Evolutionary conservation across 164 flowering plant genomes (phyloP), one percentile per base, ranked within the genome.

Genomic region (Malania oleifera): DNA sequence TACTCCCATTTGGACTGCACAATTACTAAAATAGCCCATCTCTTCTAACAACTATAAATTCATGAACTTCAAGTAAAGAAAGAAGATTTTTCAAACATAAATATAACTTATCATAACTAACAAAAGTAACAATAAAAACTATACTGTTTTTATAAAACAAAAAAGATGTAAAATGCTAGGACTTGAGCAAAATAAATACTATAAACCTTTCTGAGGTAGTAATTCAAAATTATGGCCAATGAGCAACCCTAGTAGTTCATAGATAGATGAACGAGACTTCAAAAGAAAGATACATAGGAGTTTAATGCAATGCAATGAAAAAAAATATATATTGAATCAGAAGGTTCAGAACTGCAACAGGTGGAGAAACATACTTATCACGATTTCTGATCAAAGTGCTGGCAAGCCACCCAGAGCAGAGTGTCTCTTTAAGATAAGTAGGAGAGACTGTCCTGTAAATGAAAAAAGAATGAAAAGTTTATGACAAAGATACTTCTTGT

Each of bases 381-480:
- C 73, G 82, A 67, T 77, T 62, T 53, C 54, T 70, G 18, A 83
- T 67, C 64, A 83, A 64, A 3, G 78, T 67, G 52, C 82, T 75
- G 13, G 82, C 62, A 59, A 83, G 82, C 89, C 89, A 83, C 43
- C 89, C 89, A 41, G 86, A 79, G 70, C 74, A 64, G 12, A 83
- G 78, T 46, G 89, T 83, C 59, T 83, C 86, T 66, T 76, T 72
- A 8, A 75, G 75, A 71, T 83, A 83, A 23, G 86, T 79, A 41
- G 86, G 84, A 69, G 89, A 83, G 29, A 83, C 89, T 63, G 88
- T 80, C 43, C 88, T 83, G 85, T 52, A 83, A 65, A 58, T 50
- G 35, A 59, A 59, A 62, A 49, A 61, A 70, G 27, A 54, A 66
- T 60, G 1, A 37, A 63, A 13, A 73, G 39, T 60, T 58, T 55